phyloP scores from a whole-genome alignment of 192 early-diverging fungal species.

The Chytriomyces sp. region DNA sequence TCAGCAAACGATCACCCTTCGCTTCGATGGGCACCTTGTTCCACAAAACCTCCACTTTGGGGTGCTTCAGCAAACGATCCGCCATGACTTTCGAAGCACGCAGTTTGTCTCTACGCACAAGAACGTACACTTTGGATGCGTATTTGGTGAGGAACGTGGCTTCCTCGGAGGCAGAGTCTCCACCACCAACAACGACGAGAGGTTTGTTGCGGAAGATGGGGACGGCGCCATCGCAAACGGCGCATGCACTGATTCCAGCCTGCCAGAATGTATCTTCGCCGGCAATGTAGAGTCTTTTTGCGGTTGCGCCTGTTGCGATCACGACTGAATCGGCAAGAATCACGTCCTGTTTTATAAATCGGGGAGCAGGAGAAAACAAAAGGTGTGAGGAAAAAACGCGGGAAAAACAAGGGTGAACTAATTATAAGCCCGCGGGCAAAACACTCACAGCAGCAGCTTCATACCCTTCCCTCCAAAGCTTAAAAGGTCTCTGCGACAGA shows the following conservation, averaged over 20 bases:
- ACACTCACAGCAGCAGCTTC: constrained; percentile 53
- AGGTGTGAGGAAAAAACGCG: not conserved
- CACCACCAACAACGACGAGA: constrained; percentile 90
- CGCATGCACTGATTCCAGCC: constrained; percentile 98
- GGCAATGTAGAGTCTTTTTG: constrained; percentile 82
- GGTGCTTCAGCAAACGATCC: constrained; percentile 77
- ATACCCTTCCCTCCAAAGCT: constrained; percentile 87
- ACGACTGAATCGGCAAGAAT: constrained; percentile 84
- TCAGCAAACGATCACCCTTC: constrained; percentile 85
- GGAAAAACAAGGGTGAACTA: not conserved
- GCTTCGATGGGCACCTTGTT: constrained; percentile 85
- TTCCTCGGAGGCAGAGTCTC: constrained; percentile 79
- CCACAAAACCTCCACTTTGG: constrained; percentile 93
- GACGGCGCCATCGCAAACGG: constrained; percentile 97
- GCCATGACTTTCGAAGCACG: constrained; percentile 99
- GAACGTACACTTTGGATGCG: constrained; percentile 90
- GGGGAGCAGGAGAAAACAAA: not conserved
- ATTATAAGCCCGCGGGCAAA: not conserved
- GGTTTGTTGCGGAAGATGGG: constrained; percentile 97
- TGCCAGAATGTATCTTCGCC: constrained; percentile 97
- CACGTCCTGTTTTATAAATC: constrained; percentile 50
- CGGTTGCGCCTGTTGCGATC: constrained; percentile 98
- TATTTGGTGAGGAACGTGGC: constrained; percentile 97
- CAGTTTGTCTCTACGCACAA: constrained; percentile 93
- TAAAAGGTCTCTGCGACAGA: constrained; percentile 82